Conservation (phyloP, 2,329 filamentous ascomycete genomes). For the Fusarium sp. region DNA sequence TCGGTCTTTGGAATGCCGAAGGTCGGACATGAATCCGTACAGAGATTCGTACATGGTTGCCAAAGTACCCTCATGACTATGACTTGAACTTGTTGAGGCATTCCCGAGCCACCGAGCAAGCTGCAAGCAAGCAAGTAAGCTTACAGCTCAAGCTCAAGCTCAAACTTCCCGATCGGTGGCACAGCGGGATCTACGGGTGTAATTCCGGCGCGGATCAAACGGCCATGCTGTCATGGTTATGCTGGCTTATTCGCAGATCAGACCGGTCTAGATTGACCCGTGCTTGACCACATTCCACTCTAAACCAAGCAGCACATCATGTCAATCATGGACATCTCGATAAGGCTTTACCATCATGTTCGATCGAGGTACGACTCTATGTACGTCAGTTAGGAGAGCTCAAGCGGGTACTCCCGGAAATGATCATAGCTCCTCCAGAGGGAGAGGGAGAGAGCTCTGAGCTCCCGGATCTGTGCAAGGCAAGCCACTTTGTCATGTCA, state of each 20-base stretch:
- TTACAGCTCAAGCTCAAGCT: slow-evolving; percentile 12
- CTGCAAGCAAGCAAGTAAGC: not conserved
- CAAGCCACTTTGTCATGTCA: slow-evolving; percentile 11
- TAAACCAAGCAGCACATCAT: not conserved
- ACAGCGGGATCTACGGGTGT: slow-evolving; percentile 22
- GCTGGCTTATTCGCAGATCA: not conserved
- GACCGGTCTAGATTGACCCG: slow-evolving; percentile 6
- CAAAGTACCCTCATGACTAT: not conserved
- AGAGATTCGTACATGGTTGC: slow-evolving; percentile 14
- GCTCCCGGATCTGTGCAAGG: slow-evolving; percentile 5
- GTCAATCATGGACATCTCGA: slow-evolving; percentile 9
- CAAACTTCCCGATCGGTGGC: slow-evolving; percentile 1
- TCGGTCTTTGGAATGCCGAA: slow-evolving; percentile 10
- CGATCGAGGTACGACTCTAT: not conserved
- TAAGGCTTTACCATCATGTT: slow-evolving; percentile 7
- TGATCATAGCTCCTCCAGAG: not conserved
- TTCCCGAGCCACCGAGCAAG: slow-evolving; percentile 4
- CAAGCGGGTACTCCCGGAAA: slow-evolving; percentile 17
- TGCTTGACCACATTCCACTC: too few relatives aligned
- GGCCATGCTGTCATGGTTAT: not conserved
- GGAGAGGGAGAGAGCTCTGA: not conserved
- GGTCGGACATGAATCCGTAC: slow-evolving; percentile 1
- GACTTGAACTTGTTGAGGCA: slow-evolving; percentile 3
- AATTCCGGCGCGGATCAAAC: slow-evolving; percentile 16
- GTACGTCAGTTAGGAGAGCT: slow-evolving; percentile 10